A percentile compares a stretch with the other conserved stretches of the same genome.
Evolutionary conservation across 176 grass and related monocot species (phyloP).

Genomic region (Oryza nivara): DNA sequence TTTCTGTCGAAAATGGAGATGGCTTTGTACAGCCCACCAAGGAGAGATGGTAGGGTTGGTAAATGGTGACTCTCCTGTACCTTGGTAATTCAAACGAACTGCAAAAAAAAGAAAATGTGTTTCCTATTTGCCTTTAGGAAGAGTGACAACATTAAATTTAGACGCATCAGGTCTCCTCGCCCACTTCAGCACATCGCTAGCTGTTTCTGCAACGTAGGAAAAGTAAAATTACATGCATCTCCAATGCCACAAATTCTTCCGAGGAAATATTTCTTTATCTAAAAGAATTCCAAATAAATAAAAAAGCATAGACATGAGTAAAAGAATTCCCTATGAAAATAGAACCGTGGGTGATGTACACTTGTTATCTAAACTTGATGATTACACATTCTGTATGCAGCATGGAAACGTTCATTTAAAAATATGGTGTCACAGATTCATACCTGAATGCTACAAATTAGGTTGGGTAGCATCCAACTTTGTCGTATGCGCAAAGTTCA

Average conservation of each 20-base stretch:
- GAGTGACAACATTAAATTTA: background rate
- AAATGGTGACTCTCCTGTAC: slow-evolving; percentile 12
- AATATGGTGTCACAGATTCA: background rate
- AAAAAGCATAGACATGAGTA: background rate
- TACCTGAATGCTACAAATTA: slow-evolving; percentile 46
- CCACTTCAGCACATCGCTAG: background rate
- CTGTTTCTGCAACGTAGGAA: slow-evolving; percentile 15
- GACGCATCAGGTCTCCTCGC: slow-evolving; percentile 1
- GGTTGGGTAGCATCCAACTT: slow-evolving; percentile 33
- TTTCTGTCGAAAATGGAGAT: background rate
- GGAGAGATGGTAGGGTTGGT: slow-evolving; percentile 29
- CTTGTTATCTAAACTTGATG: background rate
- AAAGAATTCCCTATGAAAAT: background rate
- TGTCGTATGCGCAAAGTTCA: slow-evolving; percentile 37
- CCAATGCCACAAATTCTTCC: background rate
- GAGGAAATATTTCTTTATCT: background rate
- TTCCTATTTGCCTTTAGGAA: slow-evolving; percentile 13
- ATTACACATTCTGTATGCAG: background rate
- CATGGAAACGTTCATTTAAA: background rate
- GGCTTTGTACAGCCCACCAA: slow-evolving; percentile 44
- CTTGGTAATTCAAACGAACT: background rate
- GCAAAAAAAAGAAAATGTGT: background rate
- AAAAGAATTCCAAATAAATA: background rate
- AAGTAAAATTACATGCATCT: slow-evolving; percentile 19
- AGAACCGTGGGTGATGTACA: background rate